Percentiles rank a stretch among this genome's conserved stretches.
phyloP scores from a whole-genome alignment of 768 basidiomycete genomes.

The Mycena floridula region DNA sequence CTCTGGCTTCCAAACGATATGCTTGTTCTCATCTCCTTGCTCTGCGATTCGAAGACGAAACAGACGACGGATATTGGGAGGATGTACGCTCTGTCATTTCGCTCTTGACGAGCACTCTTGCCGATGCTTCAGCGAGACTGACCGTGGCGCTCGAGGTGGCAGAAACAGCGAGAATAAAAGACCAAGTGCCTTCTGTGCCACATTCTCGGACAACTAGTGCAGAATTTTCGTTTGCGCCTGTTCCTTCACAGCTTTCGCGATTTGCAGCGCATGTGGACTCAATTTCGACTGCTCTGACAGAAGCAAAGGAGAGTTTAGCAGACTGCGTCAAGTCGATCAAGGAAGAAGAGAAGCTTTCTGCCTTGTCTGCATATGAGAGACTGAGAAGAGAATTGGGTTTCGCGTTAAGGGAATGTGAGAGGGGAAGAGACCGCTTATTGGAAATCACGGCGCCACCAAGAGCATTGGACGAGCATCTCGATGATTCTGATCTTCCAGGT shows the following conservation, averaged over 20 bases:
- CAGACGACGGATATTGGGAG: slow-evolving; percentile 80
- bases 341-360: slow-evolving; percentile 31
- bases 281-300: slow-evolving; percentile 60
- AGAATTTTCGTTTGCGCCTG: slow-evolving; percentile 59
- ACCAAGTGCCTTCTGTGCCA: slow-evolving; percentile 40
- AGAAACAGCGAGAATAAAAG: slow-evolving; percentile 45
- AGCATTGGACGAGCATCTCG: slow-evolving; percentile 31
- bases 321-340: slow-evolving; percentile 56
- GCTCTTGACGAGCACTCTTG: slow-evolving; percentile 59
- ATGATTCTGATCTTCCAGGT: slow-evolving; percentile 42
- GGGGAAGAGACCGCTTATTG: slow-evolving; percentile 61
- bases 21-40: slow-evolving; percentile 77
- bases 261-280: slow-evolving; percentile 73
- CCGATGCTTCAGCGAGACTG: slow-evolving; percentile 58
- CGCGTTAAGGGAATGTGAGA: slow-evolving; percentile 77
- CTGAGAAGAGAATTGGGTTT: slow-evolving; percentile 72
- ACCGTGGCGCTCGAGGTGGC: slow-evolving; percentile 56
- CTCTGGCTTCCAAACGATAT: slow-evolving; percentile 67
- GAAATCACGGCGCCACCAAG: slow-evolving; percentile 46
- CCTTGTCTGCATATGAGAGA: slow-evolving; percentile 68
- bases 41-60: slow-evolving; percentile 70
- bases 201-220: slow-evolving; percentile 4
- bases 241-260: slow-evolving; percentile 60
- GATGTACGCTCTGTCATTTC: slow-evolving; percentile 73
- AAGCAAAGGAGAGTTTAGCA: slow-evolving; percentile 63